Percentiles rank a stretch among this genome's conserved stretches.
These are phyloP conservation scores for Euphrasia confusa DNA, from an alignment of 257 asterid species.

Conservation along the genomic window DNA sequence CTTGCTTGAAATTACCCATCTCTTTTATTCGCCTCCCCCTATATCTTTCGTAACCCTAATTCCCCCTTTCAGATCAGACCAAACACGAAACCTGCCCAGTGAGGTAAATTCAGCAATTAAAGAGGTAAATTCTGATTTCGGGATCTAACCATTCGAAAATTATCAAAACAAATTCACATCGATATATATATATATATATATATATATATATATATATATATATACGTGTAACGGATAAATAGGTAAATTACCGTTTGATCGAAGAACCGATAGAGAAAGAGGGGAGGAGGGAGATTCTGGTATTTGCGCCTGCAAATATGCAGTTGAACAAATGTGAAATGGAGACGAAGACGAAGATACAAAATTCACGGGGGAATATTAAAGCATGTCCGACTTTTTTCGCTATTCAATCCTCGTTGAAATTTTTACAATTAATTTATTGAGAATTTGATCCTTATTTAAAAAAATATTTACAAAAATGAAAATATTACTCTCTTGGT, in stretches of 20 bases:
- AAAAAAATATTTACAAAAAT: too few species aligned
- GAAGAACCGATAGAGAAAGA: constrained; percentile 2
- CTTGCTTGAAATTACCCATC: constrained; percentile 85
- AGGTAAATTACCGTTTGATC: constrained; percentile 2
- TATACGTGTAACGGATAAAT: not conserved
- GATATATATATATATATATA: not conserved
- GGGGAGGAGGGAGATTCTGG: not conserved
- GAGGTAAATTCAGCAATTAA: constrained; percentile 8
- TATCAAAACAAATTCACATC: not conserved
- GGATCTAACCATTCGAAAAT: constrained; percentile 15
- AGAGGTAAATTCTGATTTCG: constrained; percentile 6
- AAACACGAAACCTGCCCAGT: constrained; percentile 29
- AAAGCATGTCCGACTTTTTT: too few species aligned
- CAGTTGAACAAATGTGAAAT: constrained; percentile 2
- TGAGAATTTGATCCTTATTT: too few species aligned
- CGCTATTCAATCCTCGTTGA: too few species aligned
- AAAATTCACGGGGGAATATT: too few species aligned
- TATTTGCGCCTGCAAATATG: constrained; percentile 21
- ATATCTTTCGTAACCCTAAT: constrained; percentile 23
- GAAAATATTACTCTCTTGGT: too few species aligned
- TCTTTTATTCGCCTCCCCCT: constrained; percentile 17
- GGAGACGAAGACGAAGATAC: not conserved
- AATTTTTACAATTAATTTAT: too few species aligned
- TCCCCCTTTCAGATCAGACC: constrained; percentile 25
- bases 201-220: not conserved